Conservation (phyloP, 2,329 filamentous ascomycete genomes). For the Thelonectria blattea region DNA sequence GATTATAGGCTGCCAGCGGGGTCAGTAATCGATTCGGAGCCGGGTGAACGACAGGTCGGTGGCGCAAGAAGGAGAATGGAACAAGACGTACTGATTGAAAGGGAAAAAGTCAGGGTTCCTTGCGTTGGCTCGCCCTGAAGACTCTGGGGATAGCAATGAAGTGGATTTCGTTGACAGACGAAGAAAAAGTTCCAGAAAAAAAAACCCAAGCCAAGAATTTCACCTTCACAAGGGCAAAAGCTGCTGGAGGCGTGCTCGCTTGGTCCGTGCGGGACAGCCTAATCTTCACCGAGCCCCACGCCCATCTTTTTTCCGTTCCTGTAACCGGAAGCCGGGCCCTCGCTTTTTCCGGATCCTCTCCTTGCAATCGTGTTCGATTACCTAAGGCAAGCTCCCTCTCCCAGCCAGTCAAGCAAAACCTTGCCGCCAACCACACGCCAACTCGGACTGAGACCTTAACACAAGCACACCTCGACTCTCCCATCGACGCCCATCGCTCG, state of each 20-base stretch:
- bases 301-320: neutral
- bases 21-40: slow-evolving; percentile 22
- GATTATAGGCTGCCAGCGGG: slow-evolving; percentile 20
- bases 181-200: slow-evolving; percentile 24
- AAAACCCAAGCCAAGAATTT: slow-evolving; percentile 35
- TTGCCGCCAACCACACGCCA: slow-evolving; percentile 48
- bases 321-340: slow-evolving; percentile 7
- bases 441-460: slow-evolving; percentile 48
- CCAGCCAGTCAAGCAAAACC: slow-evolving; percentile 48
- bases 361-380: slow-evolving; percentile 34
- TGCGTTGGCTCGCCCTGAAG: slow-evolving; percentile 65
- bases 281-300: neutral
- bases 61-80: neutral
- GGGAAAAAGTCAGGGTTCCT: slow-evolving; percentile 58
- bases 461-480: slow-evolving; percentile 40
- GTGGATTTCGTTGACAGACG: slow-evolving; percentile 20
- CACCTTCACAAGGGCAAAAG: slow-evolving; percentile 14
- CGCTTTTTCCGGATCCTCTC: slow-evolving; percentile 31
- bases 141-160: slow-evolving; percentile 27
- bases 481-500: slow-evolving; percentile 36
- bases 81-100: slow-evolving; percentile 23
- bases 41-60: neutral
- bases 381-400: slow-evolving; percentile 41
- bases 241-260: slow-evolving; percentile 5
- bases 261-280: slow-evolving; percentile 24